Conservation (phyloP, 116 monocot species). For the Papilionanthe hybrid region DNA sequence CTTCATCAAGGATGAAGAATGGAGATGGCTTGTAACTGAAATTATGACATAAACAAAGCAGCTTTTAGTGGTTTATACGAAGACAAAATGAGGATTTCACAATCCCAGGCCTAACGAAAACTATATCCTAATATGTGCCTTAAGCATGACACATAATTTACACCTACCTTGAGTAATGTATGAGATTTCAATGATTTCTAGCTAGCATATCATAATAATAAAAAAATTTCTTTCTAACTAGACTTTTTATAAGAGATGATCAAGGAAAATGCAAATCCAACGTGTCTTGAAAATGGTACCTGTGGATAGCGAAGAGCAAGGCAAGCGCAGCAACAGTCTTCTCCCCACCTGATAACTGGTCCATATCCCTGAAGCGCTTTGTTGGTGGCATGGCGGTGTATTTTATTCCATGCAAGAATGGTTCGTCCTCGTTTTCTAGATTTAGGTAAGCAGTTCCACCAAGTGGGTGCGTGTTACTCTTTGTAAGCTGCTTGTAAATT, state of each 20-base stretch:
- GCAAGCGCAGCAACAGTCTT: constrained; percentile 97
- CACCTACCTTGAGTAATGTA: too few species aligned
- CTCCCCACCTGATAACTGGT: constrained; percentile 93
- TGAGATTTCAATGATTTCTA: neutral
- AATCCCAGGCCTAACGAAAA: too few species aligned
- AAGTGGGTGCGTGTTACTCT: constrained; percentile 92
- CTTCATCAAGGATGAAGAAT: constrained; percentile 97
- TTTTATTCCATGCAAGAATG: constrained; percentile 92
- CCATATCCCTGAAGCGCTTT: constrained; percentile 98
- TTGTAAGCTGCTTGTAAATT: constrained; percentile 94
- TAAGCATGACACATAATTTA: too few species aligned
- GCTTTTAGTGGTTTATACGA: neutral
- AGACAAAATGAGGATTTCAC: too few species aligned
- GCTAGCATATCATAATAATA: too few species aligned
- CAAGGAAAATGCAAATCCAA: too few species aligned
- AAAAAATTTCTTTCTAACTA: neutral
- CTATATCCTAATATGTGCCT: too few species aligned
- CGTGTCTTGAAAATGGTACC: constrained; percentile 28
- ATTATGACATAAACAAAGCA: constrained; percentile 1
- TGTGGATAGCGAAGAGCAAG: constrained; percentile 93
- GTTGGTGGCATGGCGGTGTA: constrained; percentile 99
- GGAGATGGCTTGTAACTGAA: constrained; percentile 91
- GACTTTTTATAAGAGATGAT: too few species aligned
- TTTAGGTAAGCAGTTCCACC: constrained; percentile 91
- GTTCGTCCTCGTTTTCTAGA: constrained; percentile 96